Evolutionary conservation across 805 yeast genomes (phyloP).

Genomic region (Ogataea saltuana): DNA sequence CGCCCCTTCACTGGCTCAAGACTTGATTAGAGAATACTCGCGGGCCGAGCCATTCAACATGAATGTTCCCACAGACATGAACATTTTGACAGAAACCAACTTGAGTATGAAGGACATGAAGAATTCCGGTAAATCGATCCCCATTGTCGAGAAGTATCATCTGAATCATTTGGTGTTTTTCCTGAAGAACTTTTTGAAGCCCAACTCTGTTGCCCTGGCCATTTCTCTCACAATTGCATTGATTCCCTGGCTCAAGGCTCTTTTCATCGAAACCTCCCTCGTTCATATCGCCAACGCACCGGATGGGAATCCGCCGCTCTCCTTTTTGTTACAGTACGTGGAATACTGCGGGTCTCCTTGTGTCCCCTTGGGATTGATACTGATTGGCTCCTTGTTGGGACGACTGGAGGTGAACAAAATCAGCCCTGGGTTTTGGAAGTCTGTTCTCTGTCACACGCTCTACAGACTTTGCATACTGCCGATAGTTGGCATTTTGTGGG

Average conservation of each 20-base stretch:
- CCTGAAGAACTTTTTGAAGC: constrained; percentile 48
- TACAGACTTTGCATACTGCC: constrained; percentile 49
- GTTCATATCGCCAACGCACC: constrained; percentile 42
- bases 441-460: constrained; percentile 45
- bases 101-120: constrained; percentile 28
- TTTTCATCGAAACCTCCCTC: constrained; percentile 39
- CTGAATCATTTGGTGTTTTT: constrained; percentile 34
- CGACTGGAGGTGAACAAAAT: constrained; percentile 46
- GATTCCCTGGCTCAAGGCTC: constrained; percentile 55
- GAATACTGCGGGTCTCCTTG: constrained; percentile 52
- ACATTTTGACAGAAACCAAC: constrained; percentile 38
- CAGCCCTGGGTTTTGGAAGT: constrained; percentile 59
- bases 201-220: constrained; percentile 49
- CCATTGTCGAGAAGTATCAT: constrained; percentile 33
- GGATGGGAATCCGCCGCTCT: constrained; percentile 53
- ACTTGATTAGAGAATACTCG: constrained; percentile 38
- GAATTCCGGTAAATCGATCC: constrained; percentile 26
- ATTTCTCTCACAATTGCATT: constrained; percentile 48
- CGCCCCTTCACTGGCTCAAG: constrained; percentile 30
- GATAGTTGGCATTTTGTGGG: constrained; percentile 52
- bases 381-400: constrained; percentile 56
- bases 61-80: constrained; percentile 30
- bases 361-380: constrained; percentile 54
- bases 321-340: constrained; percentile 51
- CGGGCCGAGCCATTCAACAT: constrained; percentile 36